A percentile compares a stretch with the other conserved stretches of the same genome.
Conservation (phyloP, 306 rosid species). For the Myrica gale region DNA sequence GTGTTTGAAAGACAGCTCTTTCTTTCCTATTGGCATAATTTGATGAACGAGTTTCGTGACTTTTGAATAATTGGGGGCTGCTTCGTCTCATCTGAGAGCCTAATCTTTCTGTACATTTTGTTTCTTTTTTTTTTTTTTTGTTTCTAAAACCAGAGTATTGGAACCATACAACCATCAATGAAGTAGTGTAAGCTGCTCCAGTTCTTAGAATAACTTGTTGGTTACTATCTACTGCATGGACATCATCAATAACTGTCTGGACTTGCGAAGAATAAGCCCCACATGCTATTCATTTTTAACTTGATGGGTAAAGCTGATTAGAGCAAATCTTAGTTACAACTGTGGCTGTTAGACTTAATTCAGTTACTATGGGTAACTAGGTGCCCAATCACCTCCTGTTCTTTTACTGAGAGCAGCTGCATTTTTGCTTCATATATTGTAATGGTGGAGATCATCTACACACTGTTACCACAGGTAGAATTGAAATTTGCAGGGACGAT, state of each 20-base stretch:
- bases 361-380: neutral
- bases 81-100: too few species aligned
- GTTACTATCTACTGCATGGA: neutral
- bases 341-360: neutral
- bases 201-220: neutral
- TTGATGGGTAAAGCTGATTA: neutral
- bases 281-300: neutral
- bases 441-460: neutral
- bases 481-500: neutral
- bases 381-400: neutral
- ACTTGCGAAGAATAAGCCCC: slow-evolving; percentile 1
- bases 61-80: too few species aligned
- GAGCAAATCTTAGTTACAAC: neutral
- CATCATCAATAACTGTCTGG: neutral
- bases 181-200: slow-evolving; percentile 1
- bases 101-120: too few species aligned
- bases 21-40: neutral
- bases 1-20: neutral
- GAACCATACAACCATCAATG: neutral
- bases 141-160: neutral
- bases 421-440: neutral
- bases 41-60: neutral
- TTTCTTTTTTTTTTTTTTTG: neutral
- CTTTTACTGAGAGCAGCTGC: neutral
- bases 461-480: neutral